phyloP scores from a whole-genome alignment of 2,329 filamentous ascomycete species.

The Stagonosporopsis rhizophila region DNA sequence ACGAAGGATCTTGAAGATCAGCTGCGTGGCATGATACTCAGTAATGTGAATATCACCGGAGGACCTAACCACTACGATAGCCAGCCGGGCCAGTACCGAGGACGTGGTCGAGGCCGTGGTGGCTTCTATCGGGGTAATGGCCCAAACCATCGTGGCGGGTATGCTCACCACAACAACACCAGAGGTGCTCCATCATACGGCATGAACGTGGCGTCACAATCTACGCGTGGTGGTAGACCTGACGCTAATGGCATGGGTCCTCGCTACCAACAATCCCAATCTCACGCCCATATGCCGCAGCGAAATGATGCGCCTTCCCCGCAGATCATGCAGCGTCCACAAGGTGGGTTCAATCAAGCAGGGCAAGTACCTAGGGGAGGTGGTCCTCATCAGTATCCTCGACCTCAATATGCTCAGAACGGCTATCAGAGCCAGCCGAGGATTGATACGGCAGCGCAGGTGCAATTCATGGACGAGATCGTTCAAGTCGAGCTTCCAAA shows the following conservation, averaged over 20 bases:
- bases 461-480: conserved; percentile 53
- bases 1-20: conserved; percentile 57
- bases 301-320: conserved; percentile 12
- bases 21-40: conserved; percentile 66
- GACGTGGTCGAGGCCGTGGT: conserved; percentile 32
- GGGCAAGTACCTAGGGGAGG: conserved; percentile 11
- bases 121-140: conserved; percentile 21
- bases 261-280: conserved; percentile 20
- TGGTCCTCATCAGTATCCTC: conserved; percentile 18
- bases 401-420: conserved; percentile 26
- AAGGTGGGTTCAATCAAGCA: conserved; percentile 14
- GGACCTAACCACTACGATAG: conserved; percentile 25
- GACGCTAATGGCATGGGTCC: conserved; percentile 9
- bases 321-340: conserved; percentile 34
- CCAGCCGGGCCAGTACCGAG: conserved; percentile 29
- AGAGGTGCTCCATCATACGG: conserved; percentile 15
- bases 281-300: conserved; percentile 8
- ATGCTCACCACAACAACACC: conserved; percentile 17
- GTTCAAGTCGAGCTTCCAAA: conserved; percentile 59
- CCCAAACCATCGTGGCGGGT: conserved; percentile 12
- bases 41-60: conserved; percentile 52
- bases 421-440: conserved; percentile 26
- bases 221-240: conserved; percentile 21
- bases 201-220: conserved; percentile 3
- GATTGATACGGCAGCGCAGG: conserved; percentile 45